phyloP scores from a whole-genome alignment of 441 rosid genomes.

The Populus trichocarpa region DNA sequence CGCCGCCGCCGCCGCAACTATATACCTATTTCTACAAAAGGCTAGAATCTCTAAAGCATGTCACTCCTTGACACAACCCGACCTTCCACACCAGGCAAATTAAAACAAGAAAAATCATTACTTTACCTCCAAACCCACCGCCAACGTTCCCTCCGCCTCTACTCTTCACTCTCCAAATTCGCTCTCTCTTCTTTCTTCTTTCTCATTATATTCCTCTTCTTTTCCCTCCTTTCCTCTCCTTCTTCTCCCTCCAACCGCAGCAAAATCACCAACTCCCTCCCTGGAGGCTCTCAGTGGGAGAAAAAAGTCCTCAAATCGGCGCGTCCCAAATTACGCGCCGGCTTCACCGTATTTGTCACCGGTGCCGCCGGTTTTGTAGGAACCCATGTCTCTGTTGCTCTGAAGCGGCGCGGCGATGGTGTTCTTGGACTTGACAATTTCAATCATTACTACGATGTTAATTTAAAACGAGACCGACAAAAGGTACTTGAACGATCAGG shows the following conservation, averaged over 20 bases:
- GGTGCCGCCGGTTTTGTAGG: conserved; percentile 84
- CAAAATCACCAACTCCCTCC: conserved; percentile 28
- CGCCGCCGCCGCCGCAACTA: neutral
- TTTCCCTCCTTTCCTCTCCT: conserved; percentile 34
- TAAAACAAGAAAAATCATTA: conserved; percentile 47
- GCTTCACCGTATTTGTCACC: conserved; percentile 60
- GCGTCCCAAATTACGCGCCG: conserved; percentile 30
- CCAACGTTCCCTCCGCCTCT: conserved; percentile 51
- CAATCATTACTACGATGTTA: conserved; percentile 53
- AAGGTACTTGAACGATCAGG: conserved; percentile 47
- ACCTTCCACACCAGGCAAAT: conserved; percentile 66
- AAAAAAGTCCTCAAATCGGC: conserved; percentile 51
- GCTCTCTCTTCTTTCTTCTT: conserved; percentile 44
- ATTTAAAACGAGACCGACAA: conserved; percentile 57
- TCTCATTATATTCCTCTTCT: conserved; percentile 40
- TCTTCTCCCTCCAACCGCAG: conserved; percentile 28
- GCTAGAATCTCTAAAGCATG: neutral
- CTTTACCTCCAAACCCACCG: conserved; percentile 24
- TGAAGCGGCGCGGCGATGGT: conserved; percentile 72
- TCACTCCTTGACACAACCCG: conserved; percentile 49
- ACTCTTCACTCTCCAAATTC: conserved; percentile 39
- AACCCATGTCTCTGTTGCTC: conserved; percentile 50
- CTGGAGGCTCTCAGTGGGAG: conserved; percentile 34
- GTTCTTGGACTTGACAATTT: conserved; percentile 77
- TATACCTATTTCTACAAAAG: neutral